phyloP scores from a whole-genome alignment of 192 early-diverging fungal species.

The Coemansia sp. region DNA sequence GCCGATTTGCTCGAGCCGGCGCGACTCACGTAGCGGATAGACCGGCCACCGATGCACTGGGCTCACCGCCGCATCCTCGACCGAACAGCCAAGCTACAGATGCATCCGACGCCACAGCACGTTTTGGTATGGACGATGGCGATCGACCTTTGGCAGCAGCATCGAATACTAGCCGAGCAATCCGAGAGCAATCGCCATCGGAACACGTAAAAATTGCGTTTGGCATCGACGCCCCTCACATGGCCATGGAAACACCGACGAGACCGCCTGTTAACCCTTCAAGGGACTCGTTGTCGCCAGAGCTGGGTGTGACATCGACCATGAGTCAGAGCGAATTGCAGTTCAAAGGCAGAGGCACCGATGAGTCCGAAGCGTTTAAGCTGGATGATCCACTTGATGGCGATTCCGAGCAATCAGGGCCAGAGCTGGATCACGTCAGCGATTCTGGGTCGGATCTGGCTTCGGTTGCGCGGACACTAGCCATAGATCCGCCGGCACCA shows the following conservation, averaged over 20 bases:
- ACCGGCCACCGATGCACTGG: no score
- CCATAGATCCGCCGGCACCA: background rate
- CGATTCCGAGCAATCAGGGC: background rate
- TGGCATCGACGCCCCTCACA: background rate
- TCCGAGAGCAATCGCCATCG: background rate
- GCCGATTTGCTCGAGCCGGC: constrained; percentile 9
- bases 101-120: background rate
- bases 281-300: constrained; percentile 1
- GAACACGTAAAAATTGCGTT: background rate
- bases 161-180: background rate
- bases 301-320: background rate
- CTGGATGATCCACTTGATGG: background rate
- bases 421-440: background rate
- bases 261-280: background rate
- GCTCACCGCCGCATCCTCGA: background rate
- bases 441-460: background rate
- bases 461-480: background rate
- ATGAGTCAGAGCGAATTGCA: background rate
- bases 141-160: background rate
- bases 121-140: background rate
- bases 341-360: background rate
- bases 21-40: background rate
- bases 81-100: background rate
- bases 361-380: background rate
- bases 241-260: background rate